Conservation (phyloP, 2,329 filamentous ascomycete species). For the Teratosphaeria nubilosa region DNA sequence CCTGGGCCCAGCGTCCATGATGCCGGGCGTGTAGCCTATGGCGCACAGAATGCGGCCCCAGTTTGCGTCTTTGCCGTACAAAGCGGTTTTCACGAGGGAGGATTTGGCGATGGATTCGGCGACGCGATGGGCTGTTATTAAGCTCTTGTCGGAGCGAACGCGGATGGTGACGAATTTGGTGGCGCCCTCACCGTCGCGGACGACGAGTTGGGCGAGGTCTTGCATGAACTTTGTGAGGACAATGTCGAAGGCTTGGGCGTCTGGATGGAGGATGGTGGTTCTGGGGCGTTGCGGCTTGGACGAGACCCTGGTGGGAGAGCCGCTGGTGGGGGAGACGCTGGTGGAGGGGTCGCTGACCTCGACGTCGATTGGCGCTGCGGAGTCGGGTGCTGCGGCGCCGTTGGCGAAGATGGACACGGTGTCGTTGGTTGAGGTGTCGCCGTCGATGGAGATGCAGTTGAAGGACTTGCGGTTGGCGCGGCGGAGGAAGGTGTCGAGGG, state of each 20-base stretch:
- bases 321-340: neutral
- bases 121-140: constrained; percentile 56
- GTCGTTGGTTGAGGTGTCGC: constrained; percentile 96
- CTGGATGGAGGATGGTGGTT: constrained; percentile 7
- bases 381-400: constrained; percentile 54
- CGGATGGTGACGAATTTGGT: constrained; percentile 96
- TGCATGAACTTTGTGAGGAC: constrained; percentile 69
- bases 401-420: constrained; percentile 92
- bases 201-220: constrained; percentile 81
- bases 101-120: constrained; percentile 83
- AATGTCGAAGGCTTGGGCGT: constrained; percentile 58
- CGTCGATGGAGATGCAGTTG: constrained; percentile 94
- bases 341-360: constrained; percentile 1
- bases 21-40: constrained; percentile 67
- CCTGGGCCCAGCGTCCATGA: constrained; percentile 28
- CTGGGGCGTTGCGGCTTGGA: no score
- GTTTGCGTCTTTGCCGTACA: constrained; percentile 96
- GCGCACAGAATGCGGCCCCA: constrained; percentile 97
- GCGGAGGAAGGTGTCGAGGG: constrained; percentile 60
- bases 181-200: constrained; percentile 91
- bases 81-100: constrained; percentile 89
- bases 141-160: constrained; percentile 37
- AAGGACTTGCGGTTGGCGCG: constrained; percentile 75
- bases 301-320: no score
- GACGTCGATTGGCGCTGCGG: constrained; percentile 2